Conservation (phyloP, 345 rosid species). For the Eucalyptus decipiens region DNA sequence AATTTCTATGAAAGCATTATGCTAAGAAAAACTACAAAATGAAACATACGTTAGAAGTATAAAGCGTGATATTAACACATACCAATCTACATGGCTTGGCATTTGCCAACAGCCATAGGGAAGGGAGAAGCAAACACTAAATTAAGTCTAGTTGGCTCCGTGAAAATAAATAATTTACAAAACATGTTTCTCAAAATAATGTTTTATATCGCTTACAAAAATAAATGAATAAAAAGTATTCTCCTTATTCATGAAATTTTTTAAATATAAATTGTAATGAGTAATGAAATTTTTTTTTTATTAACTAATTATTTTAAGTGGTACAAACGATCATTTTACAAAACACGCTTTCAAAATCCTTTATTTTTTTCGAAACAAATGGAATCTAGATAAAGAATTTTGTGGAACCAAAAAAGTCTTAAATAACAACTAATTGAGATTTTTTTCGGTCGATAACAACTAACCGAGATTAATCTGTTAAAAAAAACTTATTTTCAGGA, state of each 20-base stretch:
- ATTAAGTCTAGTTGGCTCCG: not conserved
- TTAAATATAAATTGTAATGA: not conserved
- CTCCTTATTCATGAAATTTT: not conserved
- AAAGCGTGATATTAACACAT: not conserved
- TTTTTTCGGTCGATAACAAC: not conserved
- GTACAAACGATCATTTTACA: not conserved
- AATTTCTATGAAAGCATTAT: not conserved
- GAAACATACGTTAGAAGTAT: not conserved
- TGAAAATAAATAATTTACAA: not conserved
- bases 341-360: not conserved
- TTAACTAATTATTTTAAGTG: not conserved
- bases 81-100: not conserved
- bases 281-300: not conserved
- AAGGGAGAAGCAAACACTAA: not conserved
- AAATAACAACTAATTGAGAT: not conserved
- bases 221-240: not conserved
- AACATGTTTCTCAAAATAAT: not conserved
- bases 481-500: not conserved
- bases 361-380: not conserved
- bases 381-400: not conserved
- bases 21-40: not conserved
- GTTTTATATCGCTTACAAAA: not conserved
- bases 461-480: not conserved
- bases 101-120: not conserved
- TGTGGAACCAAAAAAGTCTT: fast-evolving